A percentile compares a stretch with the other conserved stretches of the same genome.
Conservation (phyloP, 495 filamentous ascomycete genomes). For the Hyaloscypha variabilis region DNA sequence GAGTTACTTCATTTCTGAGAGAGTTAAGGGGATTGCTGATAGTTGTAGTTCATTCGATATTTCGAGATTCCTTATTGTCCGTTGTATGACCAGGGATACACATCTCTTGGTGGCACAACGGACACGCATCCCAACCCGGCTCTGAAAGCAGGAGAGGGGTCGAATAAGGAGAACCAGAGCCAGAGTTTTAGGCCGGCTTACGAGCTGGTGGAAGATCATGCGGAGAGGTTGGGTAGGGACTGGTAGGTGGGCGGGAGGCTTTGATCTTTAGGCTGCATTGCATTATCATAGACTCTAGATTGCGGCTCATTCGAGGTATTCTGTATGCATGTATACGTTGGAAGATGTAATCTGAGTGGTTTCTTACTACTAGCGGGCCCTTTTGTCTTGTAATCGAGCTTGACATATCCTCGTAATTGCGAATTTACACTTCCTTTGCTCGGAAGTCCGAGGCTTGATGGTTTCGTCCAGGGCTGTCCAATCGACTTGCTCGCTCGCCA, state of each 20-base stretch:
- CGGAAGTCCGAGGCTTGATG: not conserved
- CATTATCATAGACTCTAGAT: not conserved
- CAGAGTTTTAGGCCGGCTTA: constrained; percentile 76
- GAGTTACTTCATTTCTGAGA: constrained; percentile 37
- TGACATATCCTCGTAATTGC: not conserved
- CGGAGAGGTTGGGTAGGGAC: constrained; percentile 84
- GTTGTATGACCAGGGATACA: constrained; percentile 81
- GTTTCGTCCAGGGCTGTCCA: too few relatives aligned
- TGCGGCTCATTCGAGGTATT: not conserved
- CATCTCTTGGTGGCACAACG: constrained; percentile 82
- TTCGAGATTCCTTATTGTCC: constrained; percentile 78
- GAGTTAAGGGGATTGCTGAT: constrained; percentile 24
- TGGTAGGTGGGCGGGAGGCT: constrained; percentile 23
- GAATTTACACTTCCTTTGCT: not conserved
- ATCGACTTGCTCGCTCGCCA: too few relatives aligned
- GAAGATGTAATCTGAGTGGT: not conserved
- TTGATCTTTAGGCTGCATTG: not conserved
- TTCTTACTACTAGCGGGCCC: not conserved
- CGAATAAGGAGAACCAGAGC: constrained; percentile 29
- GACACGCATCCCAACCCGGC: constrained; percentile 91
- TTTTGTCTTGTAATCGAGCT: not conserved
- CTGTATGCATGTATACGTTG: not conserved
- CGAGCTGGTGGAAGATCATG: constrained; percentile 79
- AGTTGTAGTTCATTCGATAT: constrained; percentile 73
- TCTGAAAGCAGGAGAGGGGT: constrained; percentile 50